Base-by-base conservation (phyloP, 805 yeast genomes). In the Lachancea thermotolerans region DNA sequence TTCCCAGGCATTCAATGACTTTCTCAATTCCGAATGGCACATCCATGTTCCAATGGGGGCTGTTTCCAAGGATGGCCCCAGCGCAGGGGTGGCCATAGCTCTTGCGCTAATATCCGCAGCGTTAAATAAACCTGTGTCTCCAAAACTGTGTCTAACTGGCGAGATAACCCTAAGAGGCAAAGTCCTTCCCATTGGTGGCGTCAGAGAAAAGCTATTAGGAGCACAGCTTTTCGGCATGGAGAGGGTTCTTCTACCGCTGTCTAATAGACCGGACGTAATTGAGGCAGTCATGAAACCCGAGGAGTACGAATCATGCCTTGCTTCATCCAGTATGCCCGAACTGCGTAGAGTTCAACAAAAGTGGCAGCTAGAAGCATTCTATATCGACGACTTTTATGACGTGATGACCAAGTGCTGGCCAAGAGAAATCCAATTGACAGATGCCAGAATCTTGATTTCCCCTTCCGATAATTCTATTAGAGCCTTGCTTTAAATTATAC, bases 131-230 rank as follows among this genome's bases (percentile, higher is more conserved):
- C 74, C 87, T 0, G 68, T 73, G 30, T 67, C 70, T 18, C 48
- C 63, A 11, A 66, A 69, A 41, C 67, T 83, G 41, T 95, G 95
- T 41, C 83, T 86, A 93, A 86, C 95, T 1, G 95, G 95, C 5
- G 95, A 85, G 61, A 81, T 85, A 49, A 84, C 93, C 0, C 70
- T 86, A 3, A 67, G 91, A 36, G 95, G 95, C 5, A 71, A 81
- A 52, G 83, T 86, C 0, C 68, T 86, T 37, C 90, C 90, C 7
- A 85, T 86, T 52, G 95, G 95, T 4, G 95, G 95, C 0, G 71
- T 85, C 25, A 75, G 81, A 44, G 95, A 85, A 63, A 85, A 85
- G 62, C 66, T 85, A 34, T 69, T 83, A 16, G 93, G 93, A 2
- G 93, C 93, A 0, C 89, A 85, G 55, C 70, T 85, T 51, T 79